A percentile compares a stretch with the other conserved stretches of the same genome.
phyloP scores from a whole-genome alignment of 805 yeast species.

The Metschnikowia noctiluminum region DNA sequence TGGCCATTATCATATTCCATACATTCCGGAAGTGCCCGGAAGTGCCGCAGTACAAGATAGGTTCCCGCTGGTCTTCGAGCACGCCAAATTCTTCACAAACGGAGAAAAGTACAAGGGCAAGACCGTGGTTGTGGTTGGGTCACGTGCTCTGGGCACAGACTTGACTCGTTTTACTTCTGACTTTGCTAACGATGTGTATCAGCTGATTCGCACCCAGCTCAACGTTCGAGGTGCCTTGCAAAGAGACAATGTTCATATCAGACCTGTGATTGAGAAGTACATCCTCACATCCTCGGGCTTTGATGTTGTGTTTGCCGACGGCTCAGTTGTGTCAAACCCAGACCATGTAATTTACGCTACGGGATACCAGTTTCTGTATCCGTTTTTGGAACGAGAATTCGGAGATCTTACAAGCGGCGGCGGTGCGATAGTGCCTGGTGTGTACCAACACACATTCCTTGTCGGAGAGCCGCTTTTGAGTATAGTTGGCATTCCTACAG shows the following conservation, averaged over 20 bases:
- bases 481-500: constrained; percentile 58
- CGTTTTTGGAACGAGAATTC: constrained; percentile 49
- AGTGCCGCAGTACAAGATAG: constrained; percentile 29
- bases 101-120: constrained; percentile 26
- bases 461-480: constrained; percentile 61
- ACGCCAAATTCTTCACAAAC: constrained; percentile 43
- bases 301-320: constrained; percentile 47
- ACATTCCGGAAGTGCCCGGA: constrained; percentile 43
- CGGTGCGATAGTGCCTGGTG: constrained; percentile 32
- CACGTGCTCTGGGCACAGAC: constrained; percentile 30
- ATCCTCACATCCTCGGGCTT: constrained; percentile 24
- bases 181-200: constrained; percentile 24
- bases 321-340: constrained; percentile 41
- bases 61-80: constrained; percentile 34
- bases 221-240: constrained; percentile 8
- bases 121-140: constrained; percentile 25
- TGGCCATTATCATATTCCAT: constrained; percentile 49
- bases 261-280: constrained; percentile 25
- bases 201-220: constrained; percentile 24
- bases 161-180: constrained; percentile 25
- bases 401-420: constrained; percentile 40
- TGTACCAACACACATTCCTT: constrained; percentile 60
- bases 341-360: constrained; percentile 69
- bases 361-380: constrained; percentile 66
- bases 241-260: constrained; percentile 18